Conservation (phyloP, 2,329 filamentous ascomycete genomes). For the Podosphaera aphanis region DNA sequence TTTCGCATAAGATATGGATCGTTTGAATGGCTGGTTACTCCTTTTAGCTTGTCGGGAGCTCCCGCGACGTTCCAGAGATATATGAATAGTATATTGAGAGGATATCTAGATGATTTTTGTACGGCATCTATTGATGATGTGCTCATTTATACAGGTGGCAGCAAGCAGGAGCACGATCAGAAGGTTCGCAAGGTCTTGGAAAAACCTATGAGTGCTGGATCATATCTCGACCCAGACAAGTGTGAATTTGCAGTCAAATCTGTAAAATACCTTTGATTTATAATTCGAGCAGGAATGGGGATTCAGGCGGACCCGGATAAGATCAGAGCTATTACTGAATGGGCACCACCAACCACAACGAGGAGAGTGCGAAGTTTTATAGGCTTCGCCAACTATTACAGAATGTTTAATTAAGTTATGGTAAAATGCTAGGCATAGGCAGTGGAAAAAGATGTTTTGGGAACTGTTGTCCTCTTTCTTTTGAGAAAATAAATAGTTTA, state of each 20-base stretch:
- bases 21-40: too few relatives aligned
- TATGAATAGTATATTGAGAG: neutral
- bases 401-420: neutral
- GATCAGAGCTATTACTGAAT: neutral
- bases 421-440: too few relatives aligned
- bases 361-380: neutral
- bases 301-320: neutral
- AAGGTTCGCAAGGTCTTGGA: neutral
- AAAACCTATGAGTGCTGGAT: neutral
- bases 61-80: neutral
- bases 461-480: too few relatives aligned
- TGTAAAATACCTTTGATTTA: neutral
- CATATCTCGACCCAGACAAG: neutral
- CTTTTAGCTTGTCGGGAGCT: neutral
- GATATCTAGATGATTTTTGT: neutral
- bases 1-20: neutral
- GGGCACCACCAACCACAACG: neutral
- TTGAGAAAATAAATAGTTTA: too few relatives aligned
- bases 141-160: neutral
- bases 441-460: too few relatives aligned
- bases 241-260: neutral
- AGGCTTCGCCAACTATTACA: slow-evolving; percentile 1
- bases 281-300: neutral
- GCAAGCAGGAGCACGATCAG: neutral
- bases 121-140: slow-evolving; percentile 1